Evolutionary conservation across 352 stramenopile genomes (phyloP).

Genomic region (Blastocystis sp.): DNA sequence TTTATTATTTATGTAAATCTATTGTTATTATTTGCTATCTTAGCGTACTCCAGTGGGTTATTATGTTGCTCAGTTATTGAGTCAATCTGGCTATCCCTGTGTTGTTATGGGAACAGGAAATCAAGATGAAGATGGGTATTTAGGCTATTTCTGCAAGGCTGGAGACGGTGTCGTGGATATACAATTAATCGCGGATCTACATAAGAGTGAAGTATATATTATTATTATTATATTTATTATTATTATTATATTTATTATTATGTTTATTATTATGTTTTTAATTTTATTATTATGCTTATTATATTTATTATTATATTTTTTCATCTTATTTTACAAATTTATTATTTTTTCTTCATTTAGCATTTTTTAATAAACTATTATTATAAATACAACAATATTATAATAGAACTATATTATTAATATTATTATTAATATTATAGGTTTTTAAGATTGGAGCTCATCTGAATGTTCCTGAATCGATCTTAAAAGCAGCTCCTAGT

Average conservation of each 20-base stretch:
- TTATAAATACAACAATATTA: no score
- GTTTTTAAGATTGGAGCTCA: constrained; percentile 22
- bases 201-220: constrained; percentile 35
- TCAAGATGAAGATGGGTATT: constrained; percentile 16
- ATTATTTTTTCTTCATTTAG: no score
- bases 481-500: constrained; percentile 14
- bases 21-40: neutral
- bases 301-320: no score
- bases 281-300: no score
- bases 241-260: no score
- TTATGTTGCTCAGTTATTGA: constrained; percentile 17
- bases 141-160: constrained; percentile 36
- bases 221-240: no score
- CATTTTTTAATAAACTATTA: no score
- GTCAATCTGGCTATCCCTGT: constrained; percentile 6
- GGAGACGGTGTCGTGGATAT: neutral
- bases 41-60: constrained; percentile 23
- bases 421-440: no score
- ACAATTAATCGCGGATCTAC: constrained; percentile 27
- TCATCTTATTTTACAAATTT: no score
- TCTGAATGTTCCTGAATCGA: constrained; percentile 28
- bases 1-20: no score
- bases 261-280: no score
- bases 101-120: constrained; percentile 26
- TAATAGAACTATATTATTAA: no score